Evolutionary conservation across 192 early-diverging fungal species (phyloP).

Genomic region (Martensiomyces pterosporus): DNA sequence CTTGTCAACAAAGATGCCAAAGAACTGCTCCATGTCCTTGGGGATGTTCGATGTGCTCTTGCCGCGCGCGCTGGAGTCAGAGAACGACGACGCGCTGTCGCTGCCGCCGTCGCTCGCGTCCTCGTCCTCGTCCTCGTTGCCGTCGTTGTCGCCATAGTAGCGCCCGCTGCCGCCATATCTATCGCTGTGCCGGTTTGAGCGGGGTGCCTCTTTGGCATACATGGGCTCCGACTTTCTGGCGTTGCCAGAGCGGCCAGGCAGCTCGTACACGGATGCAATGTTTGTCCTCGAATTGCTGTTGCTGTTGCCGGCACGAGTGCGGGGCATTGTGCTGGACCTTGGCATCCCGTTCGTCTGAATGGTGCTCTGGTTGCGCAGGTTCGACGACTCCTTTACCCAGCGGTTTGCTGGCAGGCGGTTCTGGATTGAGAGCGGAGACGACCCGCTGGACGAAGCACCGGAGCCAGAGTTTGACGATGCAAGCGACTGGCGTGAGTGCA

Average conservation of each 20-base stretch:
- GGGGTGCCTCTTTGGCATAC: slow-evolving; percentile 10
- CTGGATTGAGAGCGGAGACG: slow-evolving; percentile 37
- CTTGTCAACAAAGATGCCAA: slow-evolving; percentile 47
- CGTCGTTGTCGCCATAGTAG: slow-evolving; percentile 3
- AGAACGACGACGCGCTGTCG: background rate
- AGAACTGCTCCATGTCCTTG: slow-evolving; percentile 41
- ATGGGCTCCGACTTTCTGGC: slow-evolving; percentile 6
- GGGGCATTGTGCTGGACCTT: slow-evolving; percentile 44
- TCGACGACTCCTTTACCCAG: slow-evolving; percentile 50
- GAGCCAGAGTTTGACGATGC: slow-evolving; percentile 43
- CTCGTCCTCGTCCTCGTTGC: slow-evolving; percentile 10
- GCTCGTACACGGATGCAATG: slow-evolving; percentile 39
- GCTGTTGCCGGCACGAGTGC: slow-evolving; percentile 20
- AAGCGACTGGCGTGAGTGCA: slow-evolving; percentile 47
- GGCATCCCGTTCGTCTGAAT: slow-evolving; percentile 11
- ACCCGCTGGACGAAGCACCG: slow-evolving; percentile 35
- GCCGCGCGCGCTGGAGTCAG: background rate
- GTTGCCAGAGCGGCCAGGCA: slow-evolving; percentile 34
- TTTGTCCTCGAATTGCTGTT: slow-evolving; percentile 25
- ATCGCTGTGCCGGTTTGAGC: slow-evolving; percentile 5
- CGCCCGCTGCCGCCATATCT: slow-evolving; percentile 13
- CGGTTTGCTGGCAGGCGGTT: slow-evolving; percentile 33
- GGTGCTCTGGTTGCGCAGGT: slow-evolving; percentile 28
- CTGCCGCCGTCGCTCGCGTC: slow-evolving; percentile 19
- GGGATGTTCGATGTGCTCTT: slow-evolving; percentile 15